These are phyloP conservation scores for Aciculosporium take DNA, from an alignment of 2,329 filamentous ascomycete species.

Conservation along the genomic window DNA sequence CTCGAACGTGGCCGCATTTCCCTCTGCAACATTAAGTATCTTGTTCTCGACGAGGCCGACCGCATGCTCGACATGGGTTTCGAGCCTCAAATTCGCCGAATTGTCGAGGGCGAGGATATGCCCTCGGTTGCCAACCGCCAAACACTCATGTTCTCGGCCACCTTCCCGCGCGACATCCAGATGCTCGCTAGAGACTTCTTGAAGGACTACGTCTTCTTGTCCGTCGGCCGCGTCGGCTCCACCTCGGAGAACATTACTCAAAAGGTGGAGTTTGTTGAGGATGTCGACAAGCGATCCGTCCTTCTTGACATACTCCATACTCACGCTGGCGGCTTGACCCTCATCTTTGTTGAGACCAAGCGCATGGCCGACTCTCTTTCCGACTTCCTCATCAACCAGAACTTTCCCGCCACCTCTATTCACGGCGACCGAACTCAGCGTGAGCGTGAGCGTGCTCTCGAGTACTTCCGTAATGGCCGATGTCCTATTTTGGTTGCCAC, in stretches of 20 bases:
- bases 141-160: slow-evolving; percentile 99
- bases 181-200: slow-evolving; percentile 98
- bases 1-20: slow-evolving; percentile 98
- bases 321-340: slow-evolving; percentile 72
- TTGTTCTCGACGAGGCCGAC: slow-evolving; percentile 97
- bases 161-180: slow-evolving; percentile 97
- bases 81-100: slow-evolving; percentile 97
- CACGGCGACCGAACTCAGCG: slow-evolving; percentile 97
- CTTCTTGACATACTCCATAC: slow-evolving; percentile 95
- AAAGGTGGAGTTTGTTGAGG: slow-evolving; percentile 96
- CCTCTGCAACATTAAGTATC: slow-evolving; percentile 95
- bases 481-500: slow-evolving; percentile 96
- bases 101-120: slow-evolving; percentile 98
- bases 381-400: slow-evolving; percentile 97
- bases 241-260: slow-evolving; percentile 99
- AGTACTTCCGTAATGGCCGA: slow-evolving; percentile 91
- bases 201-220: slow-evolving; percentile 98
- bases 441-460: slow-evolving; percentile 92
- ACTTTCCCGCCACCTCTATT: slow-evolving; percentile 94
- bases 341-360: slow-evolving; percentile 99
- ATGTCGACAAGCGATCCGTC: slow-evolving; percentile 93
- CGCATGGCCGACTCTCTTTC: slow-evolving; percentile 97
- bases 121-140: slow-evolving; percentile 69
- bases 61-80: slow-evolving; percentile 99
- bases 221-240: slow-evolving; percentile 93